phyloP scores from a whole-genome alignment of 768 basidiomycete species.

The Fomitopsis pulvina region DNA sequence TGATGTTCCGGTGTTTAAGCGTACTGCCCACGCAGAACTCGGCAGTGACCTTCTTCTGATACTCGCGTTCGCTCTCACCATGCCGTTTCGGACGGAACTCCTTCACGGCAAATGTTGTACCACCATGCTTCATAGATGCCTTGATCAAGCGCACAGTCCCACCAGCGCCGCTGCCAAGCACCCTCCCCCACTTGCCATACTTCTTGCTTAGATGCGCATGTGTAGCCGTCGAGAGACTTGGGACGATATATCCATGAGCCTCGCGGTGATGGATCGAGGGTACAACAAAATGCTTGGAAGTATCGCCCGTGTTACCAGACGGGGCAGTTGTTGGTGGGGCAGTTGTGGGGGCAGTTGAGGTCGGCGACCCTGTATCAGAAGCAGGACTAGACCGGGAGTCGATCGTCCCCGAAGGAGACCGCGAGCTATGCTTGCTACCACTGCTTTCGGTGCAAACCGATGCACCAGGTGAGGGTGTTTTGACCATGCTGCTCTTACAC shows the following conservation, averaged over 20 bases:
- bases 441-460: constrained; percentile 16
- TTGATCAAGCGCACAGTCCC: constrained; percentile 97
- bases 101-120: constrained; percentile 90
- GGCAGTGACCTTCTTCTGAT: constrained; percentile 99
- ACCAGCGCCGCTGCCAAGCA: constrained; percentile 95
- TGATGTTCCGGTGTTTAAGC: constrained; percentile 92
- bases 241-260: constrained; percentile 30
- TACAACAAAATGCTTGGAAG: background rate
- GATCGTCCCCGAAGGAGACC: constrained; percentile 19
- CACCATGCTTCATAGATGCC: constrained; percentile 73
- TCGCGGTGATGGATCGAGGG: constrained; percentile 8
- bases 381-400: constrained; percentile 12
- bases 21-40: constrained; percentile 97
- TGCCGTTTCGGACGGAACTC: constrained; percentile 88
- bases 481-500: constrained; percentile 9
- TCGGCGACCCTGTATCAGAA: constrained; percentile 1
- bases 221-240: constrained; percentile 73
- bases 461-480: constrained; percentile 24
- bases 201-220: constrained; percentile 95
- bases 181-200: constrained; percentile 97
- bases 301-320: background rate
- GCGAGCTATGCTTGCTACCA: constrained; percentile 20
- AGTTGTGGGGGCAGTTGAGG: constrained; percentile 11
- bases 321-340: background rate
- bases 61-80: constrained; percentile 93